Conservation (phyloP, 2,329 filamentous ascomycete species). For the Neofusicoccum umdonicola region DNA sequence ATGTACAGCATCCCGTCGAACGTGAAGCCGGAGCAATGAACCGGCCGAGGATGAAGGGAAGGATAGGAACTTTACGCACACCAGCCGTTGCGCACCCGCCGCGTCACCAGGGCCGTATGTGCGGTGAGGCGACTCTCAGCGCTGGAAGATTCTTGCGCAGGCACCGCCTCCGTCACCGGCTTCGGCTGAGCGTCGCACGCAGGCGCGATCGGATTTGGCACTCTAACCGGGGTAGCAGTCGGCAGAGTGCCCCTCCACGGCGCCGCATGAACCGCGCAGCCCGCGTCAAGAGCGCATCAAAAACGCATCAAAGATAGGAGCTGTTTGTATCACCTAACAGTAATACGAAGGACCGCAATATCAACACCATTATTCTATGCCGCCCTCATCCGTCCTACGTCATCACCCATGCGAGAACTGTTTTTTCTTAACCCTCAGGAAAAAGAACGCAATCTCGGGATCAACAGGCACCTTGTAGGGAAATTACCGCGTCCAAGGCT, state of each 20-base stretch:
- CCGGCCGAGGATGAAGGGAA: not conserved
- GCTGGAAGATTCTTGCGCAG: conserved; percentile 5
- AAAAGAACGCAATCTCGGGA: conserved; percentile 3
- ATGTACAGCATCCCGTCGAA: conserved; percentile 41
- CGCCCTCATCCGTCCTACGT: conserved; percentile 9
- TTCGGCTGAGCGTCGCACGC: conserved; percentile 8
- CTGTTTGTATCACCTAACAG: conserved; percentile 15
- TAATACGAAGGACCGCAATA: conserved; percentile 17
- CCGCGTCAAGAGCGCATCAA: conserved; percentile 4
- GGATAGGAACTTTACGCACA: not conserved
- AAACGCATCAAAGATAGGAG: conserved; percentile 13
- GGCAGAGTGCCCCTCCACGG: not conserved
- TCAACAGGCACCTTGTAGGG: not conserved
- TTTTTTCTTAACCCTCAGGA: conserved; percentile 3
- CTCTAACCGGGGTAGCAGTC: conserved; percentile 9
- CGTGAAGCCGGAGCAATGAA: conserved; percentile 37
- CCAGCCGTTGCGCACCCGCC: conserved; percentile 4
- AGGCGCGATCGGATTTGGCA: conserved; percentile 12
- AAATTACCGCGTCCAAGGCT: conserved; percentile 4
- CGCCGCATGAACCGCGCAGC: conserved; percentile 8
- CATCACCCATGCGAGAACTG: conserved; percentile 5
- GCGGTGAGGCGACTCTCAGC: not conserved
- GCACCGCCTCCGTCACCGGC: not conserved
- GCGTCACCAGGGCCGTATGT: not conserved
- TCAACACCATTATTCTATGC: conserved; percentile 15